Evolutionary conservation across 2,329 filamentous ascomycete species (phyloP), one percentile per base, ranked within the genome.

Genomic region (Trichoderma koningiopsis): DNA sequence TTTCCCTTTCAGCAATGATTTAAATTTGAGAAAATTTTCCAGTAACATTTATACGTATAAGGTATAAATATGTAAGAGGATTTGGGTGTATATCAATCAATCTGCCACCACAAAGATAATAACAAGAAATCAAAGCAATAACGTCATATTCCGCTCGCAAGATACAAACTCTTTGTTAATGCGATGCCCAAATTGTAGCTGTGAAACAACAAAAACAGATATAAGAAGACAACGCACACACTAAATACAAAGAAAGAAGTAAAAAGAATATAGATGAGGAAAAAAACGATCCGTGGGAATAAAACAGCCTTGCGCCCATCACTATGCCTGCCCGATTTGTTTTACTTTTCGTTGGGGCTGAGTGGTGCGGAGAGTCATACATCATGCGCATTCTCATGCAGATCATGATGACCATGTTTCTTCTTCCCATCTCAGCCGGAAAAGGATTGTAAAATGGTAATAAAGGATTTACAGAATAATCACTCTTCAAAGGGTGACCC

Each of bases 231-330:
- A 33, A 47, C 63, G 40, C 52, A 33, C 33, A 47, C 62, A 59
- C 40, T 66, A 66, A 27, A 59, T 66, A 66, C 63, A 66, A 59
- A 64, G 40, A n/a, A 55, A 56, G 40, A 22, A n/a, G 49, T 11
- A 33, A 33, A 33, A 22, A n/a, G 14, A 65, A 35, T 31, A 14
- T 16, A 55, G 35, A n/a, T 29, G 27, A 4, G 5, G n/a, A 19
- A 40, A 66, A 66, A 66, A 66, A 66, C 63, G 63, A 24, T 40
- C 63, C 43, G 47, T 66, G 63, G 63, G 63, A 66, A 66, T 66
- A 66, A 66, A 66, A 58, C 53, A 66, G 63, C 55, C 63, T 58
- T 66, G 63, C 63, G 63, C 63, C 62, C 63, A 66, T 58, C 63
- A 66, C 63, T 49, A 66, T 66, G 55, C 63, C 63, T 52, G 63